These are phyloP conservation scores for Apiotrichum sp. DNA, from an alignment of 1,284 basidiomycete genomes.

Conservation along the genomic window DNA sequence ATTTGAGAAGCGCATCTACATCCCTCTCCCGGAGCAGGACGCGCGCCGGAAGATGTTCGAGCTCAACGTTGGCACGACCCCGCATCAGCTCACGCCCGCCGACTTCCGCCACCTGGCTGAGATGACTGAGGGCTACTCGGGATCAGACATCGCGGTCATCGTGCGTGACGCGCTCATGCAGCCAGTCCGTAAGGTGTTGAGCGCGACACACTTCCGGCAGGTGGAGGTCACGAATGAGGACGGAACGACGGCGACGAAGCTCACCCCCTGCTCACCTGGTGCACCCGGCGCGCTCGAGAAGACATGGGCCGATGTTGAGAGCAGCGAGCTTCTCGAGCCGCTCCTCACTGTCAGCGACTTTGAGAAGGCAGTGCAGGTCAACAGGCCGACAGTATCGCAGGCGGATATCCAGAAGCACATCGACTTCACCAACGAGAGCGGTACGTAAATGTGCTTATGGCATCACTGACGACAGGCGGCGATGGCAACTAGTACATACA, in stretches of 20 bases:
- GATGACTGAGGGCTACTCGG: conserved; percentile 88
- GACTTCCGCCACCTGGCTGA: conserved; percentile 80
- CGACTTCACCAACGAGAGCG: conserved; percentile 79
- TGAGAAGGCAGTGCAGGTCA: conserved; percentile 70
- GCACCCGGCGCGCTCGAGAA: conserved; percentile 81
- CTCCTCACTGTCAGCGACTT: conserved; percentile 75
- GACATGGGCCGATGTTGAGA: conserved; percentile 85
- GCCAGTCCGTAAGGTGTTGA: conserved; percentile 91
- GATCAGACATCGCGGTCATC: conserved; percentile 90
- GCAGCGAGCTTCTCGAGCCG: conserved; percentile 85
- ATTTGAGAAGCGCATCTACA: conserved; percentile 97
- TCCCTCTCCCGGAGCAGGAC: conserved; percentile 88
- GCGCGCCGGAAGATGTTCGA: conserved; percentile 96
- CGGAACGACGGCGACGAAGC: conserved; percentile 54
- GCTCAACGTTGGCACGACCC: conserved; percentile 89
- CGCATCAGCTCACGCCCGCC: conserved; percentile 69
- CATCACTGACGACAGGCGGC: conserved; percentile 1
- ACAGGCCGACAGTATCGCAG: conserved; percentile 81
- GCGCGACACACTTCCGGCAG: conserved; percentile 89
- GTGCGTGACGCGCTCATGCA: conserved; percentile 98
- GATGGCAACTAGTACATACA: conserved; percentile 4
- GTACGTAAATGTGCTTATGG: conserved; percentile 16
- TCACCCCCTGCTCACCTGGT: conserved; percentile 92
- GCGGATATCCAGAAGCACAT: conserved; percentile 87
- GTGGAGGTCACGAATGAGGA: conserved; percentile 43